phyloP scores from a whole-genome alignment of 495 filamentous ascomycete genomes.

The Xylaria venustula region DNA sequence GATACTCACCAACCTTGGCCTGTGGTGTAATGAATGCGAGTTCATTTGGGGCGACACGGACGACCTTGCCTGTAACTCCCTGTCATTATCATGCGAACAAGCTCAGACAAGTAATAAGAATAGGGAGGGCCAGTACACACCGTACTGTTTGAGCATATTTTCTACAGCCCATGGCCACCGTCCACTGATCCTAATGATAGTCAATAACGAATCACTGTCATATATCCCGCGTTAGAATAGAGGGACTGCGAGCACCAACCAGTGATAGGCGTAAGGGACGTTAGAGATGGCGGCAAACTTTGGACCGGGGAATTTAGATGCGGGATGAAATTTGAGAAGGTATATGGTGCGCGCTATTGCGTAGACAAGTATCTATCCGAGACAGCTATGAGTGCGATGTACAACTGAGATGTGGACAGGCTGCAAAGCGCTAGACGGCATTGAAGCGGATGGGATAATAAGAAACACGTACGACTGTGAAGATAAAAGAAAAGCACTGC shows the following conservation, averaged over 20 bases:
- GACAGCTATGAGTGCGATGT: neutral
- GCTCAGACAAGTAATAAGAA: neutral
- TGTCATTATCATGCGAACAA: neutral
- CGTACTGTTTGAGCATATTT: constrained; percentile 13
- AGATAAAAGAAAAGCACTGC: neutral
- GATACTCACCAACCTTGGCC: constrained; percentile 8
- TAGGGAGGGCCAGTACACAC: neutral
- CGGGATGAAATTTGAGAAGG: constrained; percentile 19
- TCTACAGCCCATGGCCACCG: constrained; percentile 21
- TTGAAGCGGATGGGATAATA: neutral
- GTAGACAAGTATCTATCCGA: constrained; percentile 4
- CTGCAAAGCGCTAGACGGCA: neutral
- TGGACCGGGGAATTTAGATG: constrained; percentile 25
- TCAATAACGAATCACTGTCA: neutral
- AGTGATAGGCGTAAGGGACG: constrained; percentile 13
- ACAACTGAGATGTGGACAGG: neutral
- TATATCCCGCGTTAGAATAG: neutral
- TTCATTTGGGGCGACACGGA: constrained; percentile 22
- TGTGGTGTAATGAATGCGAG: constrained; percentile 14
- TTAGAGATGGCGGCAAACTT: constrained; percentile 22
- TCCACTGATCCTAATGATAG: constrained; percentile 11
- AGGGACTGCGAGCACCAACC: neutral
- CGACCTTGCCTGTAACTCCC: constrained; percentile 12
- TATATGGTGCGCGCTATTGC: constrained; percentile 14
- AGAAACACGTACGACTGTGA: neutral